Evolutionary conservation across 768 basidiomycete genomes (phyloP).

Genomic region (Lentinula sp.): DNA sequence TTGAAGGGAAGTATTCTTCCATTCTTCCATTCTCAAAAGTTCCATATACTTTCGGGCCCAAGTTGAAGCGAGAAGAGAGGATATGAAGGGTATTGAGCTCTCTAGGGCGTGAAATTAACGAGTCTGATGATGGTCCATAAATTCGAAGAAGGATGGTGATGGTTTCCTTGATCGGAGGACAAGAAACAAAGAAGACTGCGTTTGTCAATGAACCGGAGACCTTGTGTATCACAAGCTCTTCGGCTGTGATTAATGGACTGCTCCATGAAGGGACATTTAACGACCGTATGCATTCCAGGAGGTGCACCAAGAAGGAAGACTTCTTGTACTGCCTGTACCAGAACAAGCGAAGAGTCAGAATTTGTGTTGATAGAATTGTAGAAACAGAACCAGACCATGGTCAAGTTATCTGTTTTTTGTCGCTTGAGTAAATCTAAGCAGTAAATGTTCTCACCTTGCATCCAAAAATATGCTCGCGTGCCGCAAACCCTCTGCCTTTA

Average conservation of each 20-base stretch:
- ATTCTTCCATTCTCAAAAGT: constrained; percentile 94
- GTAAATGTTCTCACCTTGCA: constrained; percentile 56
- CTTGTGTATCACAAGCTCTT: constrained; percentile 59
- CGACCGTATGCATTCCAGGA: constrained; percentile 50
- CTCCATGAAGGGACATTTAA: constrained; percentile 60
- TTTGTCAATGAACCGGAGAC: constrained; percentile 94
- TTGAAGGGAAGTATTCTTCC: constrained; percentile 92
- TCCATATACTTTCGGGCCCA: constrained; percentile 90
- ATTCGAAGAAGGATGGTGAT: constrained; percentile 83
- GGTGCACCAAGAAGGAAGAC: constrained; percentile 41
- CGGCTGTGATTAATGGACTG: constrained; percentile 35
- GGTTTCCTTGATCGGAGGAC: constrained; percentile 37
- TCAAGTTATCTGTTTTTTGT: constrained; percentile 27
- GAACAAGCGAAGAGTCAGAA: constrained; percentile 16
- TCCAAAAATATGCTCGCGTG: constrained; percentile 53
- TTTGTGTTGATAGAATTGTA: constrained; percentile 10
- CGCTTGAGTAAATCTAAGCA: constrained; percentile 22
- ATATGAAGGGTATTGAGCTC: constrained; percentile 88
- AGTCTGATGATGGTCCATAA: constrained; percentile 81
- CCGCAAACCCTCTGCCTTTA: constrained; percentile 52
- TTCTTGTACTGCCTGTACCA: constrained; percentile 58
- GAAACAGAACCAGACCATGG: constrained; percentile 29
- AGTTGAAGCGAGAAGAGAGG: constrained; percentile 80
- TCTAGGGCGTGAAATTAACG: constrained; percentile 80
- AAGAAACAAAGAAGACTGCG: constrained; percentile 94